Conservation (phyloP, 768 basidiomycete species). For the Serendipita sp. region DNA sequence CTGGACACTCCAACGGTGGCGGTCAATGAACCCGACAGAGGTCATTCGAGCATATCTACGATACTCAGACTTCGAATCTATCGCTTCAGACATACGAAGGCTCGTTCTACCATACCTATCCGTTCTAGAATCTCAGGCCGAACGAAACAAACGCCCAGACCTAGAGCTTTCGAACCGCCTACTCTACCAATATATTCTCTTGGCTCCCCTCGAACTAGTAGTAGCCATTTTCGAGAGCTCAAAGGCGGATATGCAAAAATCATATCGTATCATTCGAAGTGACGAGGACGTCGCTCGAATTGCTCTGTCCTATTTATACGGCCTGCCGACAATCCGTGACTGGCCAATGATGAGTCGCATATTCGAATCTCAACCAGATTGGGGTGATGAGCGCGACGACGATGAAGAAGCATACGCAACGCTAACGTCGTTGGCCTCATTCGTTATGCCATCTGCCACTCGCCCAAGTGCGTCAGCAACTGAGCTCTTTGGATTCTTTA, state of each 20-base stretch:
- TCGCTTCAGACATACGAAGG: conserved; percentile 51
- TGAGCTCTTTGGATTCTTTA: conserved; percentile 71
- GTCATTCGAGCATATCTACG: conserved; percentile 64
- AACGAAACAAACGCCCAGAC: conserved; percentile 63
- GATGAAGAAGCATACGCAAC: conserved; percentile 72
- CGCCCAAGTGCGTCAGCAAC: conserved; percentile 40
- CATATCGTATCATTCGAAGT: conserved; percentile 59
- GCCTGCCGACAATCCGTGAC: conserved; percentile 49
- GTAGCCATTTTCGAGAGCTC: conserved; percentile 77
- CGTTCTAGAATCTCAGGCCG: conserved; percentile 76
- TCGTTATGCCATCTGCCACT: conserved; percentile 58
- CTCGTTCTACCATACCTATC: conserved; percentile 88
- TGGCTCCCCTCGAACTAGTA: conserved; percentile 47
- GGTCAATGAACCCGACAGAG: conserved; percentile 42
- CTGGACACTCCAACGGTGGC: conserved; percentile 70
- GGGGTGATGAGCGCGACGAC: conserved; percentile 50
- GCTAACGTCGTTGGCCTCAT: conserved; percentile 60
- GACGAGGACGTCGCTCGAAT: conserved; percentile 76
- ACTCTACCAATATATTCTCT: conserved; percentile 57
- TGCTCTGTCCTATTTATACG: conserved; percentile 81
- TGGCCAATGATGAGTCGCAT: conserved; percentile 82
- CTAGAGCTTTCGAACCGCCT: conserved; percentile 44
- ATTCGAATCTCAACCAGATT: conserved; percentile 92
- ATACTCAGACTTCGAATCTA: conserved; percentile 46
- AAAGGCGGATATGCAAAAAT: conserved; percentile 64